Evolutionary conservation across 352 stramenopile species (phyloP), one percentile per base, ranked within the genome.

Genomic region (Phytophthora sansomeana): DNA sequence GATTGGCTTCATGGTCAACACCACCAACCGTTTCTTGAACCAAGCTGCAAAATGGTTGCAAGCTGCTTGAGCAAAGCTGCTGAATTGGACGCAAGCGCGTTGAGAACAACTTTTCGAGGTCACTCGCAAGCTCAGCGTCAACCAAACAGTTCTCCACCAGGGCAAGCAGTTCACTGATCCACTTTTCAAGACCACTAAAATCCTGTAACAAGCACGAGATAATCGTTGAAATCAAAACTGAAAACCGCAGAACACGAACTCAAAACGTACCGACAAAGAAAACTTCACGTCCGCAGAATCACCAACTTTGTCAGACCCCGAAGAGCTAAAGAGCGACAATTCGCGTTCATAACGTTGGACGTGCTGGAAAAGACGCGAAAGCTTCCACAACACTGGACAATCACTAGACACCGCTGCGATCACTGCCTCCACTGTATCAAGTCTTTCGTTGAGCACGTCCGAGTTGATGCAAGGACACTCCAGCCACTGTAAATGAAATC

Each of bases 261-360:
- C 8, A 21, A 56, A 13, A n/a, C 43, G 1, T 43, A 75, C 59
- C 60, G 30, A 21, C 19, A 75, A 43, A 3, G 65, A 66, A n/a
- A 55, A 24, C 36, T 64, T 61, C 21, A 3, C 16, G 17, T 62
- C 28, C 0, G 14, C 24, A 3, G 41, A 57, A 6, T 39, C 54
- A 33, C 9, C 13, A 4, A 6, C 13, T 41, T 49, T 47, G 8
- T 39, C 47, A 17, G 26, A 36, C 1, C 29, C 24, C 3, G n/a
- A 29, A 8, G 32, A 44, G 2, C n/a, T 44, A 26, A 79, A 74
- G 4, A 54, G 7, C 3, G 39, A 44, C 39, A 74, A 33, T 2
- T 74, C 57, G 16, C 62, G 58, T 29, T 78, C 70, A 33, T 67
- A 69, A 8, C 32, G 28, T 35, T 78, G 67, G 19, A 75, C 58